Base-by-base conservation (phyloP, 2,329 filamentous ascomycete species). In the Geosmithia putterillii region DNA sequence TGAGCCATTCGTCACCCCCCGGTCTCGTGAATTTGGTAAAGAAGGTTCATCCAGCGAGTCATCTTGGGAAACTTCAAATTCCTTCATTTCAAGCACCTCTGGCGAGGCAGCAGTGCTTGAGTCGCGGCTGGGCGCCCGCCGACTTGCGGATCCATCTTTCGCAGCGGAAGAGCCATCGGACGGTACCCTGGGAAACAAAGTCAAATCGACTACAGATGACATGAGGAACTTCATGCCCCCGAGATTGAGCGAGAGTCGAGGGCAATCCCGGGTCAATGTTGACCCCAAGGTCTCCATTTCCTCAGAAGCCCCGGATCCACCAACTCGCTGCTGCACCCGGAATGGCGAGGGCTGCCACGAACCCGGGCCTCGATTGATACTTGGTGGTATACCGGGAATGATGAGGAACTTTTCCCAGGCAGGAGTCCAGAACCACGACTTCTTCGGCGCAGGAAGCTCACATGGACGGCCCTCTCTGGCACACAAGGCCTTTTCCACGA, bases 401-500 rank as follows among this genome's bases (percentile, higher is more conserved):
- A 66, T 52, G 6, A 65, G 44, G 38, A 66, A 64, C 28, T 57
- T 57, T 34, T 64, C 62, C 51, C 54, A 58, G 3, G 46, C 45
- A 2, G 52, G 52, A 1, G 61, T 59, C 62, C 63, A 67, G 22
- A 51, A 54, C 55, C 57, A 60, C 7, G 43, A 43, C 39, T 57
- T 54, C 14, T 48, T 46, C 2, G 61, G 59, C 15, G 47, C 46
- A 12, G 53, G 55, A 5, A 66, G 49, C 18, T 54, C 50, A 39
- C 57, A 61, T 2, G 47, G 36, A 5, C 51, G 46, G 8, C 47
- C 43, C 10, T 61, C 51, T 18, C 46, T 52, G 15, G 54, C 50
- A 12, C 57, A 51, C 14, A 47, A 44, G 5, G 57, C 52, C 38
- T 60, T 56, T 39, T 62, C 57, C 2, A 66, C 45, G 28, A 63